phyloP scores from a whole-genome alignment of 2,329 filamentous ascomycete species.

The Fusarium sp. region DNA sequence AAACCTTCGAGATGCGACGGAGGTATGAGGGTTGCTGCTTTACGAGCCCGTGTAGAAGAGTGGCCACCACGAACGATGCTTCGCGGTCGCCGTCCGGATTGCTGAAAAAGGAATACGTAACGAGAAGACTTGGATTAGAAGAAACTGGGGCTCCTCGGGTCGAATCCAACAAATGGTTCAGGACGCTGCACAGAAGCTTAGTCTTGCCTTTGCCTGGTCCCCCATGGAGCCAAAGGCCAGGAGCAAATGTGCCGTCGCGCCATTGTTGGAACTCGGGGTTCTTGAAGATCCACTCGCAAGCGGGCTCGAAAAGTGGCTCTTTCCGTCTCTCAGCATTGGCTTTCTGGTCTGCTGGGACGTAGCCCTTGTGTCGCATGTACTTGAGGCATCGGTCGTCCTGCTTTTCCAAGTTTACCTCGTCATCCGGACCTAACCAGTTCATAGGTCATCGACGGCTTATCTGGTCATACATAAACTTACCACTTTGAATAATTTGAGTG shows the following conservation, averaged over 20 bases:
- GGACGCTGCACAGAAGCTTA: neutral
- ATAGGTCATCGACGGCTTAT: too few relatives aligned
- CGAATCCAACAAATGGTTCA: neutral
- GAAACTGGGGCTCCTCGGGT: accelerated
- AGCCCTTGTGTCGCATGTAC: neutral
- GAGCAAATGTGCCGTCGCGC: neutral
- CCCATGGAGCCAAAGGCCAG: neutral
- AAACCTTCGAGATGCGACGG: neutral
- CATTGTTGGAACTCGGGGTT: neutral
- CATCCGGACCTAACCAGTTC: neutral
- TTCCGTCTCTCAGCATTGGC: neutral
- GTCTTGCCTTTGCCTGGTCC: neutral
- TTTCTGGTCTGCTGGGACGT: neutral
- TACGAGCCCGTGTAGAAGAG: neutral
- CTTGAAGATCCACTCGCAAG: neutral
- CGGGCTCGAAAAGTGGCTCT: neutral
- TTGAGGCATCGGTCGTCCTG: neutral
- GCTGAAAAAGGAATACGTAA: neutral
- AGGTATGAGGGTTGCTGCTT: neutral
- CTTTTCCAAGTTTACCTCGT: too few relatives aligned
- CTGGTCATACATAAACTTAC: too few relatives aligned
- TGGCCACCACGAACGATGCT: neutral
- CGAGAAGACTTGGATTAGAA: neutral
- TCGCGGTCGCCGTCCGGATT: neutral
- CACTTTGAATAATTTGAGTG: too few relatives aligned